Evolutionary conservation across 2,329 filamentous ascomycete species (phyloP), one percentile per base, ranked within the genome.

Genomic region (Botryotinia convoluta): DNA sequence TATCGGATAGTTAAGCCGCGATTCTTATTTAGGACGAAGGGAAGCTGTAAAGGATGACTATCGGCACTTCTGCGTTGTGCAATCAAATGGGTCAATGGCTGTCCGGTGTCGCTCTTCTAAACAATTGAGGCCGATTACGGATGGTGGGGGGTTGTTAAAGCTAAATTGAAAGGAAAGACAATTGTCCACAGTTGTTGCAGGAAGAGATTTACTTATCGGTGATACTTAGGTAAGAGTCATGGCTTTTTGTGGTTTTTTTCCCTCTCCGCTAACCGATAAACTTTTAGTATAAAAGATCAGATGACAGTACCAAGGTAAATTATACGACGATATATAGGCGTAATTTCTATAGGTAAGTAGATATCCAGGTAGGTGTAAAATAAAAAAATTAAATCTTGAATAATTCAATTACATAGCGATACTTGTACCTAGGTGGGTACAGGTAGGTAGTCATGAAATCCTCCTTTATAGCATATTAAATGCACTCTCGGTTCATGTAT

Each of bases 101-200:
- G 75, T 78, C 77, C 78, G 77, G 76, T 78, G 71, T 78, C 77
- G 77, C 77, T 77, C 75, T 54, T 72, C 32, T 65, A 37, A 62
- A 65, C 60, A 57, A 71, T 63, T 73, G 61, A 74, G 73, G 69
- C 77, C 77, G 76, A 76, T 75, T 72, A 60, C 75, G 76, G 76
- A 74, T 68, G 71, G 73, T 65, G 64, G 73, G 69, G 69, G 44
- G 44, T 59, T 65, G n/a, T 42, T 32, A 48, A 57, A 44, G 61
- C 45, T 37, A 57, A 54, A 54, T 29, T 57, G 48, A 71, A 32
- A 65, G n/a, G 68, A 65, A 57, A 59, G 37, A 32, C 35, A 42
- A 57, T 29, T 57, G 35, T 62, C 51, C 51, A 39, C 59, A 39
- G 59, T 16, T 72, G 37, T 57, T 65, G 35, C 42, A 35, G 44